Percentiles rank a stretch among this genome's conserved stretches.
Evolutionary conservation across 1,284 basidiomycete genomes (phyloP).

Genomic region (Tilletia walkeri): DNA sequence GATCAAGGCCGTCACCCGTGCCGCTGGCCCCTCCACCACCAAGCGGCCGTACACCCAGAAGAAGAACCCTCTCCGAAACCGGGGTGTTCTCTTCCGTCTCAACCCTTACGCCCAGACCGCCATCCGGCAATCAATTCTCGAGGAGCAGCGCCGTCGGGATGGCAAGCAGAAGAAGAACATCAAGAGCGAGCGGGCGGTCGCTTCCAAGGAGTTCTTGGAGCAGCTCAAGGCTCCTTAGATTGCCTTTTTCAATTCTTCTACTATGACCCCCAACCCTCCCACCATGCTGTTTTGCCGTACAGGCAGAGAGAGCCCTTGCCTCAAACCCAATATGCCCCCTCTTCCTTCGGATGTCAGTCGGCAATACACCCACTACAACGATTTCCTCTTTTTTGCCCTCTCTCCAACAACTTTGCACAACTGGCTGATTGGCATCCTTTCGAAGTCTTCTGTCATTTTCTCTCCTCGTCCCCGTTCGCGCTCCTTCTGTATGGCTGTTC

Average conservation of each 20-base stretch:
- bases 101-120: slow-evolving; percentile 87
- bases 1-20: slow-evolving; percentile 75
- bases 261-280: no score
- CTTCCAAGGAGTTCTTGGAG: slow-evolving; percentile 80
- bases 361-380: background rate
- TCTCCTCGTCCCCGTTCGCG: no score
- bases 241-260: no score
- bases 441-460: no score
- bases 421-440: background rate
- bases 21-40: slow-evolving; percentile 74
- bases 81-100: slow-evolving; percentile 92
- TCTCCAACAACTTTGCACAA: background rate
- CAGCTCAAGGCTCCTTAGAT: slow-evolving; percentile 76
- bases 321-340: background rate
- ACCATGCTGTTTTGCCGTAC: no score
- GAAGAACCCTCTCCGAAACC: slow-evolving; percentile 95
- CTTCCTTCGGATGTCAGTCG: background rate
- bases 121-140: slow-evolving; percentile 50
- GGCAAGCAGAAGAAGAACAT: slow-evolving; percentile 49
- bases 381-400: background rate
- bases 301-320: no score
- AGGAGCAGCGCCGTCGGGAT: slow-evolving; percentile 46
- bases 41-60: slow-evolving; percentile 97
- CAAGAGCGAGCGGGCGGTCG: slow-evolving; percentile 57
- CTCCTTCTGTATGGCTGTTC: no score